These are phyloP conservation scores for Trametes coccinea DNA, from an alignment of 768 basidiomycete genomes.

Conservation along the genomic window DNA sequence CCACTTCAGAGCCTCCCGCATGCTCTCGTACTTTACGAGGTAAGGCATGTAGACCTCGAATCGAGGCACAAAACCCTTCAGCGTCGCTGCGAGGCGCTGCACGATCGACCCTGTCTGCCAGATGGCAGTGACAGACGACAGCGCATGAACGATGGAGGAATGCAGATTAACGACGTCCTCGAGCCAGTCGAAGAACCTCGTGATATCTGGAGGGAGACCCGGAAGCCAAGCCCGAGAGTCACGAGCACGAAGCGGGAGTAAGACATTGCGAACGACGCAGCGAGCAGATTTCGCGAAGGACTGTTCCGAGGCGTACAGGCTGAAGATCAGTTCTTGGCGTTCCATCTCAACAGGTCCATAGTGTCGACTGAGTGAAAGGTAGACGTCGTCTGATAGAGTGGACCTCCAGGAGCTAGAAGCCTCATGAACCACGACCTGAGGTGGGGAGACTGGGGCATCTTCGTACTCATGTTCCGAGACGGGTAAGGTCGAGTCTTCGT, in stretches of 20 bases:
- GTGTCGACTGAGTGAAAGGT: constrained; percentile 37
- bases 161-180: constrained; percentile 86
- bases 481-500: constrained; percentile 13
- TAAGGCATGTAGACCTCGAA: constrained; percentile 89
- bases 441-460: not conserved
- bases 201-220: constrained; percentile 71
- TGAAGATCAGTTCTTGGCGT: constrained; percentile 67
- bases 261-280: constrained; percentile 68
- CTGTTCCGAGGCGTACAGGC: constrained; percentile 68
- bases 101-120: constrained; percentile 36
- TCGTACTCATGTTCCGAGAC: not conserved
- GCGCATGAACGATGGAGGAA: constrained; percentile 52
- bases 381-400: constrained; percentile 34
- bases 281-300: constrained; percentile 66
- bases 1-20: constrained; percentile 49
- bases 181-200: constrained; percentile 82
- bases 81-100: constrained; percentile 53
- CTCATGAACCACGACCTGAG: constrained; percentile 7
- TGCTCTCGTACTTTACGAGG: constrained; percentile 67
- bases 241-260: constrained; percentile 73
- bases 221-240: constrained; percentile 75
- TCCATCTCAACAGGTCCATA: constrained; percentile 54
- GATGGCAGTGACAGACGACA: constrained; percentile 37
- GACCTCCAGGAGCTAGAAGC: constrained; percentile 22
- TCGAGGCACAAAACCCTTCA: constrained; percentile 61